These are phyloP conservation scores for Paramecium sonneborni DNA, from an alignment of 73 alveolate genomes.

Conservation along the genomic window DNA sequence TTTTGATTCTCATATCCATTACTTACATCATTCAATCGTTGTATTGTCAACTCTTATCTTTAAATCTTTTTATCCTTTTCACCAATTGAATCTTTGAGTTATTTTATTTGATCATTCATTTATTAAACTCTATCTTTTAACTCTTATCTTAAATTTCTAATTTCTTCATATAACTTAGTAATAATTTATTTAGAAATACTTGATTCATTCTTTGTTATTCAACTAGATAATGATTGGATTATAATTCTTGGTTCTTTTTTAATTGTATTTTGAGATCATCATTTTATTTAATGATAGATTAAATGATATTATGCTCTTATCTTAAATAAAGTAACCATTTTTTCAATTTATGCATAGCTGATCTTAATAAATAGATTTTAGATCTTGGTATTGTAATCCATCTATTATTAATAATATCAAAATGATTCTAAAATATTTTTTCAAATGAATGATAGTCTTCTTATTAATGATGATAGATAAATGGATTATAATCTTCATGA, in stretches of 20 bases:
- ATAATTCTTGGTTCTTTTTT: neutral
- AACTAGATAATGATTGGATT: neutral
- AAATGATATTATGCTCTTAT: neutral
- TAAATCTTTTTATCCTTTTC: slow-evolving; percentile 42
- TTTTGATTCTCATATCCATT: neutral
- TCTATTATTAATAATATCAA: neutral
- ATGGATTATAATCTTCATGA: slow-evolving; percentile 52
- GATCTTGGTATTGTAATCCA: slow-evolving; percentile 50
- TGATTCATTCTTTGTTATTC: neutral
- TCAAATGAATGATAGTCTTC: slow-evolving; percentile 31
- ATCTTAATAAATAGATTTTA: slow-evolving; percentile 15
- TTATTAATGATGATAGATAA: neutral
- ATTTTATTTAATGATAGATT: neutral
- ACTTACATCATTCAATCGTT: neutral
- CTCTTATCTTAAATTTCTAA: neutral
- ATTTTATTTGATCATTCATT: neutral
- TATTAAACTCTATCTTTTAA: neutral
- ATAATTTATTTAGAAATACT: neutral
- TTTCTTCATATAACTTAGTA: neutral
- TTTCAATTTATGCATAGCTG: slow-evolving; percentile 15
- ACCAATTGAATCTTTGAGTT: neutral
- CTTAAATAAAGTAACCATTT: neutral
- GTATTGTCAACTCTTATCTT: neutral
- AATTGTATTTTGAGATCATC: neutral
- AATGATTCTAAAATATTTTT: slow-evolving; percentile 32